These are phyloP conservation scores for Hanseniaspora thailandica DNA, from an alignment of 805 yeast species.

Conservation along the genomic window DNA sequence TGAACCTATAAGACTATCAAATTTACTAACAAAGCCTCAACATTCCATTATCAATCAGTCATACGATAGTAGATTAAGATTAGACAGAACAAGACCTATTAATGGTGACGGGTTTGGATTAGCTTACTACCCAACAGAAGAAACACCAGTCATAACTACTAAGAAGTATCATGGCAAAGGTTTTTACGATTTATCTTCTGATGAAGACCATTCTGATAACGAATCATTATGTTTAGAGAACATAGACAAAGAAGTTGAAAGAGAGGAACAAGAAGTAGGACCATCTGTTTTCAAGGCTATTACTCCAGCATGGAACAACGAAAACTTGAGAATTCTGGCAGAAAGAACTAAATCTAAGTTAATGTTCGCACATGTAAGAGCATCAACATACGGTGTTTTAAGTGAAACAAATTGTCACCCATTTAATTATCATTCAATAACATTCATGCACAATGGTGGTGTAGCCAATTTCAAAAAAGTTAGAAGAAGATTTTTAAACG, in stretches of 20 bases:
- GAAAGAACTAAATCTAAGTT: conserved; percentile 74
- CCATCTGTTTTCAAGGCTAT: conserved; percentile 93
- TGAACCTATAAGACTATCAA: conserved; percentile 76
- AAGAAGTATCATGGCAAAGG: background rate
- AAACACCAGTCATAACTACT: conserved; percentile 26
- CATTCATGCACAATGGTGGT: conserved; percentile 98
- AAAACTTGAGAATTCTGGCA: conserved; percentile 73
- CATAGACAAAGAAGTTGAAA: background rate
- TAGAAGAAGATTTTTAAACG: conserved; percentile 59
- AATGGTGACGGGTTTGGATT: conserved; percentile 98
- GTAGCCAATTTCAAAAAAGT: conserved; percentile 60
- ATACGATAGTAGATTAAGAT: conserved; percentile 74
- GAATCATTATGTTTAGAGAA: background rate
- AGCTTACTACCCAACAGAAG: conserved; percentile 69
- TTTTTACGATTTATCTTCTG: background rate
- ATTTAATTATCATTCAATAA: conserved; percentile 69
- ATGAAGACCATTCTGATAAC: background rate
- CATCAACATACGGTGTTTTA: conserved; percentile 87
- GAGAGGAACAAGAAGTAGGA: conserved; percentile 38
- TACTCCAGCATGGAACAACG: conserved; percentile 97
- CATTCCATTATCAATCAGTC: conserved; percentile 96
- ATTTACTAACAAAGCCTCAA: conserved; percentile 84
- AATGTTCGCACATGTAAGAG: conserved; percentile 92
- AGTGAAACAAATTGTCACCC: conserved; percentile 97
- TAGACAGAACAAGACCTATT: conserved; percentile 82